Base-by-base conservation (phyloP, 495 filamentous ascomycete genomes). In the Aspergillus haitiensis region DNA sequence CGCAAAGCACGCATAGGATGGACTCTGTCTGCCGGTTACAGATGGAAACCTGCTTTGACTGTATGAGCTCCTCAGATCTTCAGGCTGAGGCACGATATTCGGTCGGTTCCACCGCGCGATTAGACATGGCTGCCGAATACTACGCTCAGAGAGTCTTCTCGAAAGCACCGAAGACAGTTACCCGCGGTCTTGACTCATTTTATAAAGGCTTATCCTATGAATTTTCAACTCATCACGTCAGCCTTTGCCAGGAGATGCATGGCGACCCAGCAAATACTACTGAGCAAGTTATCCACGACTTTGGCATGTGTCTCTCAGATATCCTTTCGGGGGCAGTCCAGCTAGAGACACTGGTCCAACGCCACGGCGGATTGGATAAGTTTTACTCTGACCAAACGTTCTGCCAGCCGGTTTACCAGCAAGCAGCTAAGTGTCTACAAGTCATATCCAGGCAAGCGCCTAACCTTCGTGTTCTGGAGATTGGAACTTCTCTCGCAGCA, bases 81-180 rank as follows among this genome's bases (percentile, higher is more conserved):
- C 21, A 27, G 3, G 21, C 3, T 27, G 1, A 27, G 21, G 3
- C 21, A 27, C 21, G 21, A 27, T 27, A 27, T 27, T 27, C 21
- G 3, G 21, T 27, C 21, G 21, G 21, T 3, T 27, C 21, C 21
- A 27, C 21, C 21, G 21, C 21, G 21, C 21, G 21, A 27, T 27
- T 27, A 27, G 21, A 27, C 21, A 0, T 75, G 70, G 73, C 11
- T 75, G 5, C 45, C 21, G 3, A 27, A 27, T 27, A 27, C 21
- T 27, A 27, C 21, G 3, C 3, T 27, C 1, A 27, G 21, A 27
- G 3, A 27, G 3, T 27, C 21, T 1, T 27, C 21, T 27, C 21
- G 3, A 3, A 27, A 27, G 21, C 21, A 27, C 21, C 21, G 21
- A 27, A 27, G 21, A 27, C 21, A 27, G 21, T 27, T 27, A 1